These are phyloP conservation scores for Wickerhamiella galacta DNA, from an alignment of 805 yeast genomes.

Conservation along the genomic window DNA sequence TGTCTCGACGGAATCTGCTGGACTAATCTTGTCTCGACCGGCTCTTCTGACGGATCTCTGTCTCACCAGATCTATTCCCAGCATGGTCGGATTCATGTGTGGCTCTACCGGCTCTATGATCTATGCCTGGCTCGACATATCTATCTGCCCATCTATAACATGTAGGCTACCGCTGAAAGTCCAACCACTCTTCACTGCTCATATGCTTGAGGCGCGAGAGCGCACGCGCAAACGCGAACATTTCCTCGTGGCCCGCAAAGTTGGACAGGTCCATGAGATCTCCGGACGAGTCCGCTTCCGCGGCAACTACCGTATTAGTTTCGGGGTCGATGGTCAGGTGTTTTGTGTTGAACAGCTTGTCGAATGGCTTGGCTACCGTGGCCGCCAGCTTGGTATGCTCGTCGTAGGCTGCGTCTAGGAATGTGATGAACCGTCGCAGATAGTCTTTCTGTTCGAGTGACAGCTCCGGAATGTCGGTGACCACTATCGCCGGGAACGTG, in stretches of 20 bases:
- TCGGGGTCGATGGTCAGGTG: slow-evolving; percentile 29
- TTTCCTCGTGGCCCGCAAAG: slow-evolving; percentile 85
- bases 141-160: too few relatives aligned
- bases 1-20: too few relatives aligned
- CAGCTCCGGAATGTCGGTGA: slow-evolving; percentile 83
- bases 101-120: not conserved
- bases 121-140: too few relatives aligned
- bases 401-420: slow-evolving; percentile 90
- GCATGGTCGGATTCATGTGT: too few relatives aligned
- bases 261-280: slow-evolving; percentile 31
- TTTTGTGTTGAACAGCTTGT: slow-evolving; percentile 65
- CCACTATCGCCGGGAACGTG: slow-evolving; percentile 58
- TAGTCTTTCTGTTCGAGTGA: slow-evolving; percentile 65
- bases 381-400: slow-evolving; percentile 76
- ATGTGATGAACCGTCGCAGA: slow-evolving; percentile 83
- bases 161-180: slow-evolving; percentile 4
- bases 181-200: slow-evolving; percentile 78
- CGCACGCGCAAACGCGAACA: slow-evolving; percentile 93
- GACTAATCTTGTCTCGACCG: too few relatives aligned
- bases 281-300: slow-evolving; percentile 30
- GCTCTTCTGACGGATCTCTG: too few relatives aligned
- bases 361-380: slow-evolving; percentile 74
- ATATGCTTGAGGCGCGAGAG: slow-evolving; percentile 78
- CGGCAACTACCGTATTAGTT: slow-evolving; percentile 13
- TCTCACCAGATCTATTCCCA: too few relatives aligned